phyloP scores from a whole-genome alignment of 129 eudicot genomes.

The Flaveria ramosissima region DNA sequence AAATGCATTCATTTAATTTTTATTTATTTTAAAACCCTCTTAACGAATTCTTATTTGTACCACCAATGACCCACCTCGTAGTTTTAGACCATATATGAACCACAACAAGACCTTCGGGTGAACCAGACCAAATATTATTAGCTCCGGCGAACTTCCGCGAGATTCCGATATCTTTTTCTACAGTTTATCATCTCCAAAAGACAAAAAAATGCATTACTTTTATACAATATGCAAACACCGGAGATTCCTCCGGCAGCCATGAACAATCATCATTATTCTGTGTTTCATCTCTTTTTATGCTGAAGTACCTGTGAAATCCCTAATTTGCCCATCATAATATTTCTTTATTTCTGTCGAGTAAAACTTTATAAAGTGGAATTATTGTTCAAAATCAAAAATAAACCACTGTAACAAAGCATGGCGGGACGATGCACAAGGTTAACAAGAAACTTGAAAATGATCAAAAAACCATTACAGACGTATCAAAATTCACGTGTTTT shows the following conservation, averaged over 20 bases:
- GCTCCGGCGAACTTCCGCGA: not conserved
- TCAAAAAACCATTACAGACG: not conserved
- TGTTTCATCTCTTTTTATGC: constrained; percentile 5
- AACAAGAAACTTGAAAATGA: constrained; percentile 9
- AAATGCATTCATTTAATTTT: too few species aligned
- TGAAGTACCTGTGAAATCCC: constrained; percentile 9
- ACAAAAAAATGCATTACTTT: not conserved
- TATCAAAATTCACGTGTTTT: not conserved
- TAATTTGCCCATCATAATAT: constrained; percentile 15
- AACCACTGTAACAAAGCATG: constrained; percentile 26
- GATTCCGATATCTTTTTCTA: too few species aligned
- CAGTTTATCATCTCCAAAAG: not conserved
- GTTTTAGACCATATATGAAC: not conserved
- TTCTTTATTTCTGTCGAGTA: not conserved
- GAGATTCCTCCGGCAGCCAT: not conserved
- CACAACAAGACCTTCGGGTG: not conserved
- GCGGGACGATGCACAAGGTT: constrained; percentile 33
- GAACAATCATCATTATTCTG: not conserved
- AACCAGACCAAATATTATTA: not conserved
- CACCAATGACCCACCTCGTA: too few species aligned
- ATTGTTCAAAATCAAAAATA: constrained; percentile 8
- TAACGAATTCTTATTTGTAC: too few species aligned
- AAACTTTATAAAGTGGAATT: not conserved
- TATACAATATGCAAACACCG: not conserved
- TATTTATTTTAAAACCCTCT: too few species aligned